These are phyloP conservation scores for Salix caprea DNA, from an alignment of 345 rosid genomes.

Conservation along the genomic window DNA sequence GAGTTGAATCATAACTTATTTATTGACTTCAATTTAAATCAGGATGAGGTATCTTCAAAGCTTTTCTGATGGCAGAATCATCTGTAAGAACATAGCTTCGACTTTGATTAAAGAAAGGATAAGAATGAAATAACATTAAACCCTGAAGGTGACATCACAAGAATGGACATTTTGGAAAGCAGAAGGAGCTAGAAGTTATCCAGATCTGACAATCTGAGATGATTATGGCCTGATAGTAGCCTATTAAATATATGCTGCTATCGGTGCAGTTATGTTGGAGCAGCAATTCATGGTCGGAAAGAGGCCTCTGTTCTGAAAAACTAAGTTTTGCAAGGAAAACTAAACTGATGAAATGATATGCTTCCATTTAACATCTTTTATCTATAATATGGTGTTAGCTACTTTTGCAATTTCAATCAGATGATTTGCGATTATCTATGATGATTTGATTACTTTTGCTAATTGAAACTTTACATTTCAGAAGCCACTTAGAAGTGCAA, in stretches of 20 bases:
- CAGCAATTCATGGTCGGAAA: background rate
- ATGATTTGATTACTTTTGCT: background rate
- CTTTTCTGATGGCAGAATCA: background rate
- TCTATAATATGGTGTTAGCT: background rate
- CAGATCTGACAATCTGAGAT: background rate
- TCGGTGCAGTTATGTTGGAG: background rate
- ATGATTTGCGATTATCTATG: background rate
- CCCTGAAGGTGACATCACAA: background rate
- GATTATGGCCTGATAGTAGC: background rate
- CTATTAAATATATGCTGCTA: background rate
- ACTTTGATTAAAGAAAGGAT: background rate
- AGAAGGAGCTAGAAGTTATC: background rate
- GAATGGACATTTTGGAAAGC: background rate
- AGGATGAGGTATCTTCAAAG: background rate
- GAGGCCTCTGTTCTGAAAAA: background rate
- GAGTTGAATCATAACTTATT: background rate
- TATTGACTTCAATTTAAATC: background rate
- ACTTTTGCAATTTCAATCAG: background rate
- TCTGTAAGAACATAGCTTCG: background rate
- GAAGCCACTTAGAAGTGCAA: slow-evolving; percentile 73
- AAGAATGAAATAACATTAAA: background rate
- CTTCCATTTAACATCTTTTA: background rate
- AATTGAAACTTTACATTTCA: slow-evolving; percentile 25
- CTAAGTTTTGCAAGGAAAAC: background rate
- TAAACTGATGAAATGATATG: background rate